Evolutionary conservation across 164 flowering plant species (phyloP).

Genomic region (Annona squamosa): DNA sequence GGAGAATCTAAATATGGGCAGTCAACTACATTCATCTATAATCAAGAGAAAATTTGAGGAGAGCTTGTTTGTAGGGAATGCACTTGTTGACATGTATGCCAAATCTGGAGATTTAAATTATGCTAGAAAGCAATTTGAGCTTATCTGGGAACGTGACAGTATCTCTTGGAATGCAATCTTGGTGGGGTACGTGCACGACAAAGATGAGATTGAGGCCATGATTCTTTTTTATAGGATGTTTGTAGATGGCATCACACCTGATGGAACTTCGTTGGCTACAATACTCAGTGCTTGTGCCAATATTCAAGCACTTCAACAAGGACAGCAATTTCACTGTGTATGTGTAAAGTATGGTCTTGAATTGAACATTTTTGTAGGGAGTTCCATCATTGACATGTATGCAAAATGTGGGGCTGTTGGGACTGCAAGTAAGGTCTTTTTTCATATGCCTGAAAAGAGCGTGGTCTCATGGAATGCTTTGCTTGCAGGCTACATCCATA

Average conservation of each 20-base stretch:
- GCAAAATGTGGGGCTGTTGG: constrained; percentile 59
- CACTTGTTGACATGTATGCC: constrained; percentile 88
- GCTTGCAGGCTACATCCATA: constrained; percentile 58
- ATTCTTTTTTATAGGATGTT: constrained; percentile 54
- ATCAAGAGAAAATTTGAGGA: constrained; percentile 46
- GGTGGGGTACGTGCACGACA: constrained; percentile 69
- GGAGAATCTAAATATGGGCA: constrained; percentile 39
- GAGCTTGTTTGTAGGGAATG: constrained; percentile 74
- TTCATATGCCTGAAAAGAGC: constrained; percentile 46
- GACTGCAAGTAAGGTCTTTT: constrained; percentile 38
- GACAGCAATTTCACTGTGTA: constrained; percentile 59
- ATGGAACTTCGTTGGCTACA: constrained; percentile 73
- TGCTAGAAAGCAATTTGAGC: constrained; percentile 64
- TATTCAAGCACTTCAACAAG: constrained; percentile 40
- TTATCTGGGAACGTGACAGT: constrained; percentile 44
- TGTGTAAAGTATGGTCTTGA: constrained; percentile 57
- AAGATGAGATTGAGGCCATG: constrained; percentile 58
- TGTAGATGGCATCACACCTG: constrained; percentile 43
- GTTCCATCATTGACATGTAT: constrained; percentile 89
- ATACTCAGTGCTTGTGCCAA: constrained; percentile 74
- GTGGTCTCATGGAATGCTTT: constrained; percentile 74
- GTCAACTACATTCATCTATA: constrained; percentile 67
- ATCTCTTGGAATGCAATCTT: constrained; percentile 94
- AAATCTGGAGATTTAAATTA: constrained; percentile 60
- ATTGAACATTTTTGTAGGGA: constrained; percentile 56